Evolutionary conservation across 192 early-diverging fungal species (phyloP), one percentile per base, ranked within the genome.

Genomic region (Gryganskiella cystojenkinii): DNA sequence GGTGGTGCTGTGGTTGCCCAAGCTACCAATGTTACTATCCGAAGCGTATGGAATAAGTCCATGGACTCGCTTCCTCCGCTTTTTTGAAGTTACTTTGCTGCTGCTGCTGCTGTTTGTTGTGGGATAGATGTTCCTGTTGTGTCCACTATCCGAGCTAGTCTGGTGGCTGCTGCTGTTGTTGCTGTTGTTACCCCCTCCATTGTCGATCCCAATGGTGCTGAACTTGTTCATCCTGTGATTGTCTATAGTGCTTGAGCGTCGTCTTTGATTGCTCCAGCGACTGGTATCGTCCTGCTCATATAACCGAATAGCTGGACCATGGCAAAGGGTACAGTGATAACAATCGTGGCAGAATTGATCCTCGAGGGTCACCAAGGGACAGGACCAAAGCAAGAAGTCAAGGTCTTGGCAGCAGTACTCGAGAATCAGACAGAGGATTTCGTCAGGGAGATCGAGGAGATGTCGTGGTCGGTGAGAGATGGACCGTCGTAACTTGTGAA

Each of bases 351-450:
- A 73, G n/a, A 52, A 54, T 46, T 73, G 71, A 11, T 22, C 56
- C 27, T 65, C 47, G 20, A 46, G 35, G 14, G 20, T 27, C 6
- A 73, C 43, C 25, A 65, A 11, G 11, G 71, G 71, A 30, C 71
- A 65, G 33, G 62, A 73, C 71, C 61, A 65, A 9, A 73, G 49
- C 1, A 73, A 40, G 40, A 64, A 71, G 55, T 71, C 70, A n/a
- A 71, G 61, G 46, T 71, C 70, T 31, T 71, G 70, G 22, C 70
- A 71, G 34, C 70, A 71, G 22, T 71, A 71, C 31, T 71, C 70
- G 14, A 71, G 61, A 31, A 71, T 71, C 46, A 64, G 30, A 19
- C 61, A 71, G 4, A 71, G 47, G 46, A 71, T 71, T 35, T 71
- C 72, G 50, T 76, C 72, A 2, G 72, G 72, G 3, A 76, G 60